Conservation (phyloP, 352 stramenopile species). For the Aphanomyces astaci region DNA sequence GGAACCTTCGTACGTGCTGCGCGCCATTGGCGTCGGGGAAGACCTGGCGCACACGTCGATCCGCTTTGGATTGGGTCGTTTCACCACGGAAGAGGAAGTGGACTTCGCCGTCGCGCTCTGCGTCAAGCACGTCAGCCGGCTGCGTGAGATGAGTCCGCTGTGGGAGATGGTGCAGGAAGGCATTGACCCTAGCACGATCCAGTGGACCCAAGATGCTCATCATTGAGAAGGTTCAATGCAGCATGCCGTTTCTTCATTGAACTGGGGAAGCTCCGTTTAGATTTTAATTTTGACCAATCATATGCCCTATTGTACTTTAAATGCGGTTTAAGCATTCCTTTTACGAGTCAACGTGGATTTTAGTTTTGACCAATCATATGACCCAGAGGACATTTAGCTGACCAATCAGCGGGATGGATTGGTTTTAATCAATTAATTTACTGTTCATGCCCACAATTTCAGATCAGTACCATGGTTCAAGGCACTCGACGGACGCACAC, state of each 20-base stretch:
- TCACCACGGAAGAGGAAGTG: constrained; percentile 97
- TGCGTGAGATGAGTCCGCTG: constrained; percentile 98
- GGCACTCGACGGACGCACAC: constrained; percentile 42
- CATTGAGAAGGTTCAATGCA: constrained; percentile 21
- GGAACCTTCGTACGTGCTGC: constrained; percentile 98
- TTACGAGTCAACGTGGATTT: background rate
- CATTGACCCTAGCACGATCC: constrained; percentile 99
- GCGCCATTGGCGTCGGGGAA: constrained; percentile 97
- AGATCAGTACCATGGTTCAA: constrained; percentile 29
- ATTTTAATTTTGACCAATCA: background rate
- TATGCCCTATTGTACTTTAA: background rate
- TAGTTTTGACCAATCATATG: background rate
- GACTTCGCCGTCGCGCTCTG: constrained; percentile 94
- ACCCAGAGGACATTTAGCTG: background rate
- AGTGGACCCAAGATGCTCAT: constrained; percentile 97
- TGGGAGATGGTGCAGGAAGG: constrained; percentile 99
- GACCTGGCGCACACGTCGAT: constrained; percentile 99
- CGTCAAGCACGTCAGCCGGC: constrained; percentile 90
- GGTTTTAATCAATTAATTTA: background rate
- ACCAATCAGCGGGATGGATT: background rate
- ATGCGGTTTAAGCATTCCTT: no score
- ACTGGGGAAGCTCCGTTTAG: no score
- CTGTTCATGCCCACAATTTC: background rate
- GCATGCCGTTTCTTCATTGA: no score
- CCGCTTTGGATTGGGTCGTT: constrained; percentile 95